Evolutionary conservation across 805 yeast species (phyloP), one percentile per base, ranked within the genome.

Genomic region (Zygoascus biomembranicola): DNA sequence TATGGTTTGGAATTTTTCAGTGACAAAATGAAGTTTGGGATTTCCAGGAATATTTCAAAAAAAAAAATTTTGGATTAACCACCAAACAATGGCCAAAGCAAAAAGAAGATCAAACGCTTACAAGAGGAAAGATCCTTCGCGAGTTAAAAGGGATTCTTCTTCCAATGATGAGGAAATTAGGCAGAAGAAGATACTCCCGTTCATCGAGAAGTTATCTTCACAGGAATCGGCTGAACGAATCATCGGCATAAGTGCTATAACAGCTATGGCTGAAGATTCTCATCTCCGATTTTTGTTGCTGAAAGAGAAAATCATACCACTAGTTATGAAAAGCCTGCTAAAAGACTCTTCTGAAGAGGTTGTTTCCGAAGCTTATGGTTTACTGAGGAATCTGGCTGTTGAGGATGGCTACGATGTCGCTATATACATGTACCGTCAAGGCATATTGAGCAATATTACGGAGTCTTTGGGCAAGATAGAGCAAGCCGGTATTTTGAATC

Each of bases 341-440:
- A 79, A 78, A 46, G 96, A 88, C 64, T 64, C 76, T 19, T 77
- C 84, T 58, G 83, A 82, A 53, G 96, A 89, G 59, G 80, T 88
- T 46, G 84, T 87, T 18, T 85, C 86, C 19, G 95, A 86, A 61
- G 76, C 92, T 1, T 84, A 81, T 61, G 97, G 96, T 1, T 72
- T 92, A 23, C 70, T 94, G 57, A 78, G 96, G 65, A 89, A 86
- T 64, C 64, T 92, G 53, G 84, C 85, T 2, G 74, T 88, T 51
- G 96, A 88, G 63, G 96, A 90, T 69, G 97, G 97, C 19, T 84
- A 87, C 61, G 95, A 88, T 58, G 77, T 88, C 39, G 81, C 89
- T 28, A 78, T 80, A 19, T 80, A 79, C 66, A 66, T 87, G 52
- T 85, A 95, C 87, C 79, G 97, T 64, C 80, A 81, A 16, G 81